These are phyloP conservation scores for Fusarium camptoceras DNA, from an alignment of 2,329 filamentous ascomycete genomes.

Conservation along the genomic window DNA sequence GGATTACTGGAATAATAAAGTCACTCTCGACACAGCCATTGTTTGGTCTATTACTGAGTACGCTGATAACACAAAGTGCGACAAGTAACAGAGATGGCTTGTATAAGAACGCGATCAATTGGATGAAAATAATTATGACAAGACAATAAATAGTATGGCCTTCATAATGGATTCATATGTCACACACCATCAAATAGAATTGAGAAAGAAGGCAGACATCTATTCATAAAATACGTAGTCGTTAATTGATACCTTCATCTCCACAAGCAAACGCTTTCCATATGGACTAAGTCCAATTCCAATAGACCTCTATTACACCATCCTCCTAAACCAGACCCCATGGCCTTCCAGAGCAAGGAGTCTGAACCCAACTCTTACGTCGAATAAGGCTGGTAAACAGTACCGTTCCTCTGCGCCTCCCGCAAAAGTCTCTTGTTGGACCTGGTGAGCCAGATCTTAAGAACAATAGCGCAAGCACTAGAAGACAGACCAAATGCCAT, in stretches of 20 bases:
- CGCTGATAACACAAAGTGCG: not conserved
- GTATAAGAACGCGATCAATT: accelerated
- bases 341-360: not conserved
- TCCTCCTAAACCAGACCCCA: no score
- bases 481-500: conserved; percentile 15
- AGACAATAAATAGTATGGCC: no score
- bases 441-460: conserved; percentile 18
- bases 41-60: no score
- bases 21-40: no score
- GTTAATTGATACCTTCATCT: not conserved
- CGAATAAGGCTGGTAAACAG: conserved; percentile 16
- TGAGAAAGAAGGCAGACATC: not conserved
- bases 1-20: accelerated
- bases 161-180: accelerated
- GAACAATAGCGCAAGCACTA: conserved; percentile 1
- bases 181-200: not conserved
- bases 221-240: not conserved
- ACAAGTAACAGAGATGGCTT: not conserved
- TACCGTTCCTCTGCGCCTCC: conserved; percentile 18
- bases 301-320: not conserved
- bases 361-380: not conserved
- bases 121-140: not conserved
- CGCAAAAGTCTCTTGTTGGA: conserved; percentile 19
- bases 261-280: not conserved
- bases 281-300: not conserved